phyloP scores from a whole-genome alignment of 768 basidiomycete genomes.

The Termitomyces sp. region DNA sequence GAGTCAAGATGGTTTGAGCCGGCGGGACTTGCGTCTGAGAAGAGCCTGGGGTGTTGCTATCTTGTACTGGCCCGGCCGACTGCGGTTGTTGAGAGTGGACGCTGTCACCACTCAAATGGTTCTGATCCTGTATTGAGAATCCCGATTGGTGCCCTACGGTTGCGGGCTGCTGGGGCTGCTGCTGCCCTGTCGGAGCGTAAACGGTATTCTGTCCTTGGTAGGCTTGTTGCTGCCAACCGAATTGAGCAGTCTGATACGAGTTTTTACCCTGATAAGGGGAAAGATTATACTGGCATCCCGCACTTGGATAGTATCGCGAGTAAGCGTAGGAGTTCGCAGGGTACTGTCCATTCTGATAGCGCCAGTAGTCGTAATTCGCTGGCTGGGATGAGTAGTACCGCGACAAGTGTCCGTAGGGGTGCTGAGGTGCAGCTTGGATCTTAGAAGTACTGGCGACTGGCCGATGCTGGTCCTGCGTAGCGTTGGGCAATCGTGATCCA shows the following conservation, averaged over 20 bases:
- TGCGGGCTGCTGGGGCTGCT: too few relatives aligned
- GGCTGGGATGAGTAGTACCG: slow-evolving; percentile 19
- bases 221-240: slow-evolving; percentile 33
- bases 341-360: slow-evolving; percentile 24
- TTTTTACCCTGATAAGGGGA: slow-evolving; percentile 15
- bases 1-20: background rate
- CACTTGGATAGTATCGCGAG: slow-evolving; percentile 22
- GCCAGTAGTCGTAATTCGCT: slow-evolving; percentile 34
- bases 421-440: slow-evolving; percentile 1
- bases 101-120: background rate
- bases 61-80: background rate
- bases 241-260: slow-evolving; percentile 19
- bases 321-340: slow-evolving; percentile 24
- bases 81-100: background rate
- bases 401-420: slow-evolving; percentile 13
- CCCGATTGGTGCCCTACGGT: background rate
- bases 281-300: slow-evolving; percentile 20
- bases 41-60: background rate
- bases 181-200: background rate
- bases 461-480: slow-evolving; percentile 5
- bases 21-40: background rate
- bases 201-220: slow-evolving; percentile 21
- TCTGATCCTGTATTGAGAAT: background rate
- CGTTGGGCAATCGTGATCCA: slow-evolving; percentile 2
- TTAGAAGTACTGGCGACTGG: slow-evolving; percentile 11